A percentile compares a stretch with the other conserved stretches of the same genome.
Evolutionary conservation across 345 rosid genomes (phyloP).

Genomic region (Dipteronia sinensis): DNA sequence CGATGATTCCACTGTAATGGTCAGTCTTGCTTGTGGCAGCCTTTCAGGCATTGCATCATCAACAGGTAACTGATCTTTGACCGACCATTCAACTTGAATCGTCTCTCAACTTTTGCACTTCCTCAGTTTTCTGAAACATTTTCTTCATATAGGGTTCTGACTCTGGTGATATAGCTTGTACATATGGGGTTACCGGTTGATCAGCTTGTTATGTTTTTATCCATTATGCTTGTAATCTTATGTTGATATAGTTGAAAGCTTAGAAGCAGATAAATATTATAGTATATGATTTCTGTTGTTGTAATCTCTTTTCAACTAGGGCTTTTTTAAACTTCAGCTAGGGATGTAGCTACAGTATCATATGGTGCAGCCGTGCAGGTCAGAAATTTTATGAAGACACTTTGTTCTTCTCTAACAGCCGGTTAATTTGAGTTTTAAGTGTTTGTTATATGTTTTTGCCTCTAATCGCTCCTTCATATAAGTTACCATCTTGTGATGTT

Average conservation of each 20-base stretch:
- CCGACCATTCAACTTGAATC: not conserved
- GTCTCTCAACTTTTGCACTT: not conserved
- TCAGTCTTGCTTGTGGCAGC: slow-evolving; percentile 86
- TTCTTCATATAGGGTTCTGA: not conserved
- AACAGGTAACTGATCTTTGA: slow-evolving; percentile 53
- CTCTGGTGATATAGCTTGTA: not conserved
- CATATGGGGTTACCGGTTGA: not conserved
- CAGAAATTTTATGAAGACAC: not conserved
- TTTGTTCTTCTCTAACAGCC: not conserved
- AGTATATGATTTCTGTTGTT: not conserved
- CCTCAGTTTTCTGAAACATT: not conserved
- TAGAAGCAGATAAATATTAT: slow-evolving; percentile 1
- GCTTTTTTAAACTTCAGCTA: not conserved
- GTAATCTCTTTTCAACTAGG: not conserved
- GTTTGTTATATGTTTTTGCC: not conserved
- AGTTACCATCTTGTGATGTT: not conserved
- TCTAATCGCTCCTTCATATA: not conserved
- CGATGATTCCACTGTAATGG: slow-evolving; percentile 55
- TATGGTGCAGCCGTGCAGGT: not conserved
- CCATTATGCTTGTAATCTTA: not conserved
- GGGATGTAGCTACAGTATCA: not conserved
- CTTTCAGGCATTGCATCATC: slow-evolving; percentile 94
- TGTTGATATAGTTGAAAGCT: not conserved
- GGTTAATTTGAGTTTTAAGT: not conserved
- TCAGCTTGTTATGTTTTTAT: not conserved